phyloP scores from a whole-genome alignment of 2,329 filamentous ascomycete genomes.

The Aspergillus proliferans region DNA sequence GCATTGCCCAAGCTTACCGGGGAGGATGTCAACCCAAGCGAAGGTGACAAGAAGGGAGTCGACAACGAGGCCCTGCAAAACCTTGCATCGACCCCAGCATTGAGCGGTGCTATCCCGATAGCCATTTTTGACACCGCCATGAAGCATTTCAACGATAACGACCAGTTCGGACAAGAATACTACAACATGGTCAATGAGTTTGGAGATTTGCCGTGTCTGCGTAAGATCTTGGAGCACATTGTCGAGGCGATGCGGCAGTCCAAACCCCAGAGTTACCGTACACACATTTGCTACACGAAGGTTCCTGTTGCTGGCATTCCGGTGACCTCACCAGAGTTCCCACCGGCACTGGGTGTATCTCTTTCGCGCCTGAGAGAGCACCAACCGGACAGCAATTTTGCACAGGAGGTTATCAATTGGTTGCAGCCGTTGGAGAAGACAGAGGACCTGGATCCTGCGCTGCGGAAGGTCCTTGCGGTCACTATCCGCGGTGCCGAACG shows the following conservation, averaged over 20 bases:
- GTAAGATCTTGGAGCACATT: constrained; percentile 67
- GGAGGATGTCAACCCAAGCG: constrained; percentile 55
- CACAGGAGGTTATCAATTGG: constrained; percentile 44
- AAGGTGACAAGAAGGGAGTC: constrained; percentile 47
- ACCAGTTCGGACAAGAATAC: constrained; percentile 64
- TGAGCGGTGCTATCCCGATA: constrained; percentile 87
- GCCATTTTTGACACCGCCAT: constrained; percentile 84
- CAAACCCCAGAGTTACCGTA: constrained; percentile 56
- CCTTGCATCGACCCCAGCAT: constrained; percentile 65
- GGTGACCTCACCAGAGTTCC: constrained; percentile 62
- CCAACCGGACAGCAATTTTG: constrained; percentile 36
- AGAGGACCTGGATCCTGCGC: constrained; percentile 46
- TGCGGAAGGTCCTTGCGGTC: constrained; percentile 47
- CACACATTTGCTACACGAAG: constrained; percentile 65
- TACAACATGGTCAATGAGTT: constrained; percentile 75
- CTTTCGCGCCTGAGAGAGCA: constrained; percentile 57
- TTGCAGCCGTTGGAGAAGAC: constrained; percentile 42
- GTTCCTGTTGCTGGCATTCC: constrained; percentile 63
- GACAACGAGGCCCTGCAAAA: constrained; percentile 56
- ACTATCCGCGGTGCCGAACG: constrained; percentile 32
- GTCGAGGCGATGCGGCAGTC: constrained; percentile 54
- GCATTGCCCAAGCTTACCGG: constrained; percentile 54
- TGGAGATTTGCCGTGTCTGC: constrained; percentile 56
- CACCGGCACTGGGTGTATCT: constrained; percentile 60
- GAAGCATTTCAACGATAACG: constrained; percentile 66